phyloP scores from a whole-genome alignment of 1,139 yeast genomes.

The Protomyces inouyei region DNA sequence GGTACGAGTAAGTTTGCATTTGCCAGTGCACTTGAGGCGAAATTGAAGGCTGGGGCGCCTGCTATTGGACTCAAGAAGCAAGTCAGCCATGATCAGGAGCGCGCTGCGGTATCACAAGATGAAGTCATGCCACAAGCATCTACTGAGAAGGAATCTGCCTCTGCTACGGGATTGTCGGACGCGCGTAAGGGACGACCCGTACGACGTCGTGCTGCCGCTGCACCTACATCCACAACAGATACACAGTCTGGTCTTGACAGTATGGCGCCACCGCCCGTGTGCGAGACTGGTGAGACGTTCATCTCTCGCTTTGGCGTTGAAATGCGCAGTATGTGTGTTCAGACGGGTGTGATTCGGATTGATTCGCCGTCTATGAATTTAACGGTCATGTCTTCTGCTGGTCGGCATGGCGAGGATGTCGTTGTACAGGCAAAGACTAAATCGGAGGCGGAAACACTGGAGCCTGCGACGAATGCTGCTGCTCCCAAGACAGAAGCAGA shows the following conservation, averaged over 20 bases:
- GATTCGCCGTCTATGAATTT: constrained; percentile 9
- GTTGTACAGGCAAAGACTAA: constrained; percentile 5
- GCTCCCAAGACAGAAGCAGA: not conserved
- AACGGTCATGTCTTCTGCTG: constrained; percentile 22
- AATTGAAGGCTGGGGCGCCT: constrained; percentile 14
- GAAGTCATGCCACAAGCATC: not conserved
- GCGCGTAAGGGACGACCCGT: constrained; percentile 24
- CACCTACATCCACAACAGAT: not conserved
- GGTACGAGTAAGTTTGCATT: constrained; percentile 16
- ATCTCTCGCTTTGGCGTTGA: constrained; percentile 22
- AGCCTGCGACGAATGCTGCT: constrained; percentile 2
- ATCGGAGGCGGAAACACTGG: not conserved
- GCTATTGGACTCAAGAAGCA: constrained; percentile 6
- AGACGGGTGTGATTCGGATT: constrained; percentile 22
- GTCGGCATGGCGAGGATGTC: constrained; percentile 19
- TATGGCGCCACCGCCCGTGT: constrained; percentile 10
- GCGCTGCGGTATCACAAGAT: not conserved
- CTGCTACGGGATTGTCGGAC: constrained; percentile 3
- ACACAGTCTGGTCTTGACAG: not conserved
- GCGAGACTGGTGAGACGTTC: constrained; percentile 18
- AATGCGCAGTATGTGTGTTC: constrained; percentile 21
- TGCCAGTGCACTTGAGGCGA: constrained; percentile 20
- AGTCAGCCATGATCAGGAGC: not conserved
- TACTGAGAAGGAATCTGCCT: not conserved
- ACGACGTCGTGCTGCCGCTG: constrained; percentile 13